phyloP scores from a whole-genome alignment of 2,329 filamentous ascomycete species.

The Eurotiales sp. region DNA sequence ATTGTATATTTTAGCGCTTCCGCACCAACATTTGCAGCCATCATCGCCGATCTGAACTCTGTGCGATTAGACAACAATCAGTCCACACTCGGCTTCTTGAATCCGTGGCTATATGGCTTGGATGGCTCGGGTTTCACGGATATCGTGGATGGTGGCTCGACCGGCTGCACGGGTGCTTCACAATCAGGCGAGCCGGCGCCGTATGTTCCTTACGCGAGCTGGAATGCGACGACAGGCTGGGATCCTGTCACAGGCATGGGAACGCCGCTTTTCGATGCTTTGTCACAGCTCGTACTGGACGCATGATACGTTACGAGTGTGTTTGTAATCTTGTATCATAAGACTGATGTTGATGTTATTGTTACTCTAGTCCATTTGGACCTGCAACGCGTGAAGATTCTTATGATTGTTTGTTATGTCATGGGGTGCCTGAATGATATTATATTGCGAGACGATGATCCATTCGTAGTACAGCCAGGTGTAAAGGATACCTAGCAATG shows the following conservation, averaged over 20 bases:
- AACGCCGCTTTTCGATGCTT: conserved; percentile 26
- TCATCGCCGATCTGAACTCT: conserved; percentile 64
- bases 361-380: no score
- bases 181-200: conserved; percentile 33
- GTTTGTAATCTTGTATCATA: no score
- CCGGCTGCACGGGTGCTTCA: conserved; percentile 41
- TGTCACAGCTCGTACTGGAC: conserved; percentile 18
- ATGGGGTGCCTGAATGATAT: no score
- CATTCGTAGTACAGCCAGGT: no score
- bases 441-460: no score
- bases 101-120: conserved; percentile 57
- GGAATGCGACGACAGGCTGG: conserved; percentile 47
- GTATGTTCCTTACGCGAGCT: conserved; percentile 44
- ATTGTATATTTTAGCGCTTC: conserved; percentile 46
- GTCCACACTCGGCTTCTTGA: conserved; percentile 56
- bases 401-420: no score
- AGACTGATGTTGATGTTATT: no score
- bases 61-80: conserved; percentile 55
- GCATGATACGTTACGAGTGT: no score
- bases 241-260: conserved; percentile 41
- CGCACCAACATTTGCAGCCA: conserved; percentile 58
- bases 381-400: no score
- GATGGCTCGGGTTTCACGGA: conserved; percentile 46
- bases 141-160: conserved; percentile 46
- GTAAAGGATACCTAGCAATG: no score